Percentiles rank a stretch among this genome's conserved stretches.
These are phyloP conservation scores for Neofusicoccum parvum DNA, from an alignment of 2,329 filamentous ascomycete species.

Conservation along the genomic window DNA sequence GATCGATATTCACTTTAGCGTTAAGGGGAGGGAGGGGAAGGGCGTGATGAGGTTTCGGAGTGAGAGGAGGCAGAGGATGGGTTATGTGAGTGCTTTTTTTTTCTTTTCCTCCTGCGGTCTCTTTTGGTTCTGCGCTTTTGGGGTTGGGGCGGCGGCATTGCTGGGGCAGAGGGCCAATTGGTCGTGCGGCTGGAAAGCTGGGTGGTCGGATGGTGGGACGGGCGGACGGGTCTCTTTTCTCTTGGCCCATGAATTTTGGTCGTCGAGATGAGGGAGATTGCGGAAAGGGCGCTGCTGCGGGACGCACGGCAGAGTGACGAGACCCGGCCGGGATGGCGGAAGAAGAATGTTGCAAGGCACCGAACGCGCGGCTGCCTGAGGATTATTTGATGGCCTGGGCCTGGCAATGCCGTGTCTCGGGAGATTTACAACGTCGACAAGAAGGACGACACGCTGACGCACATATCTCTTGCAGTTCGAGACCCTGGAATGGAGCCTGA, in stretches of 20 bases:
- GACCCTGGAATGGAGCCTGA: constrained; percentile 88
- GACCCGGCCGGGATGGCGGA: background rate
- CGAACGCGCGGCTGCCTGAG: background rate
- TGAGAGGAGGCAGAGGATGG: constrained; percentile 66
- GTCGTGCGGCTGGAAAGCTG: background rate
- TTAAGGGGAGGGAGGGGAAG: constrained; percentile 72
- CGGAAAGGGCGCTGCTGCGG: background rate
- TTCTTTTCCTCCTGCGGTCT: background rate
- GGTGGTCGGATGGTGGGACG: background rate
- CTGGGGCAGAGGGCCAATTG: background rate
- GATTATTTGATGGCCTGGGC: background rate
- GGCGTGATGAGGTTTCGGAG: constrained; percentile 83
- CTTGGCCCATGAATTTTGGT: background rate
- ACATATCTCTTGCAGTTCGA: constrained; percentile 64
- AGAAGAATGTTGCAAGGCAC: background rate
- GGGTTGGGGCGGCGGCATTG: background rate
- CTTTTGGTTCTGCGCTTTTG: background rate
- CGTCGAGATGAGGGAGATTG: background rate
- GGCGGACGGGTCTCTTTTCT: background rate
- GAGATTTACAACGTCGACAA: background rate
- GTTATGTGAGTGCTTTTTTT: constrained; percentile 50
- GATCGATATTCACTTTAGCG: constrained; percentile 85
- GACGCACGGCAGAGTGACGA: too few relatives aligned
- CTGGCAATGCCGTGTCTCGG: background rate
- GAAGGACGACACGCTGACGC: background rate